Evolutionary conservation across 139 green algal genomes (phyloP).

Genomic region (Volvox reticuliferus): DNA sequence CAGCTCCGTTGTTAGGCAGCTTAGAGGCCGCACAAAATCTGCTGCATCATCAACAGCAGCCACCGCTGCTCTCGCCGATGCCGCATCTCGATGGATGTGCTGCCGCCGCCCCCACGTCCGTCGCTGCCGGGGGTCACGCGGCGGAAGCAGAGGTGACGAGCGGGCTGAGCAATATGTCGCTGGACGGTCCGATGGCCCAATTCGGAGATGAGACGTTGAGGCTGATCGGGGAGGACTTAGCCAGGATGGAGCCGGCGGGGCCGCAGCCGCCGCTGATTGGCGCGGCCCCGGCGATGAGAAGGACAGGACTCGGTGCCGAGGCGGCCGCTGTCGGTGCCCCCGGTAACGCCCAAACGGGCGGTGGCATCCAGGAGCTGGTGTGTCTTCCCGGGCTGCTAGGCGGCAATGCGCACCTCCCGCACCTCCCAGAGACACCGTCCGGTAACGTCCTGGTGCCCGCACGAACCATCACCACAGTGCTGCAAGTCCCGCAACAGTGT

Average conservation of each 20-base stretch:
- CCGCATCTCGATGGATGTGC: neutral
- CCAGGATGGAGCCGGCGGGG: neutral
- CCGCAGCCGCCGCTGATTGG: no score
- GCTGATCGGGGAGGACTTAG: neutral
- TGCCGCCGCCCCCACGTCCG: neutral
- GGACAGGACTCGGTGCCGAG: no score
- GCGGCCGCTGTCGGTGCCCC: no score
- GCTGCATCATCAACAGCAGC: neutral
- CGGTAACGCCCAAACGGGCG: no score
- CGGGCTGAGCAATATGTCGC: constrained; percentile 22
- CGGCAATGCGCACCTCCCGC: no score
- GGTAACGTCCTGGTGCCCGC: no score
- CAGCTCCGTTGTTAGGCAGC: neutral
- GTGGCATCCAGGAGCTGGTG: neutral
- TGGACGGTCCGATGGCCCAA: neutral
- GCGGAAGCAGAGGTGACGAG: neutral
- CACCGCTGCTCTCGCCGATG: neutral
- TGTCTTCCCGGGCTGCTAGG: no score
- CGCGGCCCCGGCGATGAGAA: no score
- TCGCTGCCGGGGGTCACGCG: neutral
- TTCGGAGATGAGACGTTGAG: constrained; percentile 18
- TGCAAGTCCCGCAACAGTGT: neutral
- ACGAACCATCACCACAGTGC: neutral
- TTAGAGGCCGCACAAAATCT: neutral
- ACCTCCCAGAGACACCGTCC: no score